phyloP scores from a whole-genome alignment of 2,329 filamentous ascomycete species.

The Diaporthe longicolla region DNA sequence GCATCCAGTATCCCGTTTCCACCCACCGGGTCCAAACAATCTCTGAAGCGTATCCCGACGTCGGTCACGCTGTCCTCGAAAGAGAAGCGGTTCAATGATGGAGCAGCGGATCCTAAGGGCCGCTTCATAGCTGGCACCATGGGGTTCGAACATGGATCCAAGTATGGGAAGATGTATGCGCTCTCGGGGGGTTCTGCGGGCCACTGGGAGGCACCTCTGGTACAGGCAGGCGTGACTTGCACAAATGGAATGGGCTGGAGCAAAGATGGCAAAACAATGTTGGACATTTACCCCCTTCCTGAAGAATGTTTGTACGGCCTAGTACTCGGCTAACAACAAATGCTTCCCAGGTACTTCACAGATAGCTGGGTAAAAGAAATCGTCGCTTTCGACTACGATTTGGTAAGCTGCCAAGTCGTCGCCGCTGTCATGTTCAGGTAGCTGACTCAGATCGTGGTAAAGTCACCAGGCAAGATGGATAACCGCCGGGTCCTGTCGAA shows the following conservation, averaged over 20 bases:
- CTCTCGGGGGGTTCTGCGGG: background rate
- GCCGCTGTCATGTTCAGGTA: background rate
- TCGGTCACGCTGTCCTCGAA: background rate
- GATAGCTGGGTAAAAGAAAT: constrained; percentile 3
- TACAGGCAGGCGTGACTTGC: background rate
- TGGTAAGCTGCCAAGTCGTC: background rate
- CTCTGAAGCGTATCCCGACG: background rate
- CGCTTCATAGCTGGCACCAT: constrained; percentile 6
- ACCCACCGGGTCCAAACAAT: background rate
- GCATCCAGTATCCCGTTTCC: background rate
- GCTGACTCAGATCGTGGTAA: background rate
- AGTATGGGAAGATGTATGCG: constrained; percentile 5
- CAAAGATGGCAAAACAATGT: background rate
- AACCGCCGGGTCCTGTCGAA: constrained; percentile 1
- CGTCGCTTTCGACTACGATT: constrained; percentile 1
- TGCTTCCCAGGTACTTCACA: background rate
- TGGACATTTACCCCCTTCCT: too few relatives aligned
- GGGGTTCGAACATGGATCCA: background rate
- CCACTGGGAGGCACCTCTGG: background rate
- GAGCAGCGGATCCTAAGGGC: background rate
- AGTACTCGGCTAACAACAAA: background rate
- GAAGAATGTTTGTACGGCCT: too few relatives aligned
- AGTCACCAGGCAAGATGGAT: background rate
- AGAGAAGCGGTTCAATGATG: constrained; percentile 4
- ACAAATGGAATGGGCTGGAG: constrained; percentile 2